Conservation (phyloP, 2,329 filamentous ascomycete genomes). For the Allantophomopsis lycopodina region DNA sequence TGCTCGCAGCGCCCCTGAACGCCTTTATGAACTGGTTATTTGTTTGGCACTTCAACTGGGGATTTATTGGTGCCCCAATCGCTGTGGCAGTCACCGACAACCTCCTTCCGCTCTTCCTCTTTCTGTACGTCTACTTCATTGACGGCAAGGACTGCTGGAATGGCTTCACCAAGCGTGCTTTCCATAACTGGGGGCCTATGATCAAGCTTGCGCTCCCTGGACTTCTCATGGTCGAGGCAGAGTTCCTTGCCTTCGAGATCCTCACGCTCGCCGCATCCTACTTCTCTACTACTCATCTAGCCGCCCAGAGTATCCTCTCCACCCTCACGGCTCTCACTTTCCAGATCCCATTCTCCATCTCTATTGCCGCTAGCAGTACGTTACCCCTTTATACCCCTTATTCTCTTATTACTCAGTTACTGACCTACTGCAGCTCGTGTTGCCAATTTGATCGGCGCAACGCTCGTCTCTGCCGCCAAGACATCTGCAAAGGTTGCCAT, state of each 20-base stretch:
- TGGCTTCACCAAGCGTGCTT: slow-evolving; percentile 56
- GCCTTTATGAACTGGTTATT: slow-evolving; percentile 67
- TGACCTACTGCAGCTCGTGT: slow-evolving; percentile 39
- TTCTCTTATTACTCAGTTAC: no score
- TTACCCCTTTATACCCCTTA: no score
- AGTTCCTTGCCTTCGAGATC: slow-evolving; percentile 87
- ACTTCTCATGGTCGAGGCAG: slow-evolving; percentile 86
- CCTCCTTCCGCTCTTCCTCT: slow-evolving; percentile 57
- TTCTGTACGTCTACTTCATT: slow-evolving; percentile 60
- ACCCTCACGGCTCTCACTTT: slow-evolving; percentile 72
- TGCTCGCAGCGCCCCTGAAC: slow-evolving; percentile 66
- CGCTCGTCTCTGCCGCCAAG: slow-evolving; percentile 66
- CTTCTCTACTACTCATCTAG: slow-evolving; percentile 66
- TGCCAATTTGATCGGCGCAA: slow-evolving; percentile 84
- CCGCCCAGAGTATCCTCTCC: slow-evolving; percentile 75
- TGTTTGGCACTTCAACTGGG: slow-evolving; percentile 57
- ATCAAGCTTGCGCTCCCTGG: slow-evolving; percentile 77
- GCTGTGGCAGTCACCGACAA: slow-evolving; percentile 65
- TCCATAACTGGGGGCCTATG: slow-evolving; percentile 73
- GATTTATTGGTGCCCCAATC: slow-evolving; percentile 69
- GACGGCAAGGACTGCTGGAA: slow-evolving; percentile 69
- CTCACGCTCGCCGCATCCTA: slow-evolving; percentile 72
- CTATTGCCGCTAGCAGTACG: slow-evolving; percentile 63
- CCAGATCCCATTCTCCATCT: slow-evolving; percentile 84
- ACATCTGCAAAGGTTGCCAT: slow-evolving; percentile 69